Percentiles rank a stretch among this genome's conserved stretches.
phyloP scores from a whole-genome alignment of 805 yeast genomes.

The Yamadazyma scolyti region DNA sequence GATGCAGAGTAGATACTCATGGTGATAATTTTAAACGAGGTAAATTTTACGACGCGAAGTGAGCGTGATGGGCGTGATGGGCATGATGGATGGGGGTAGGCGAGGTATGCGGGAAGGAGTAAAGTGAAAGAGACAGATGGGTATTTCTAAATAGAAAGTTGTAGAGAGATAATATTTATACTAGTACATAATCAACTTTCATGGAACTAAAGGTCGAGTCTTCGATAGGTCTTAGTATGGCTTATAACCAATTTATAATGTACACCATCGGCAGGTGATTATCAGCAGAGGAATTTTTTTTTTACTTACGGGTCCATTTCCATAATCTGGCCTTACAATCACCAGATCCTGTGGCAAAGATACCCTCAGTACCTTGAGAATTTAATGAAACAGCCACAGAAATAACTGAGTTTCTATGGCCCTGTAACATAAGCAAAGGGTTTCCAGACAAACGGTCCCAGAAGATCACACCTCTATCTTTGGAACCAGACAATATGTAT shows the following conservation, averaged over 20 bases:
- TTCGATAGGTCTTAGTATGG: too few species aligned
- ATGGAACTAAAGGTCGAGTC: too few species aligned
- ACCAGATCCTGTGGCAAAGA: slow-evolving; percentile 96
- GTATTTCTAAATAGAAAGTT: too few species aligned
- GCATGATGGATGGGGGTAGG: too few species aligned
- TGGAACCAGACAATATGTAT: slow-evolving; percentile 89
- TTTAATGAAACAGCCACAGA: slow-evolving; percentile 88
- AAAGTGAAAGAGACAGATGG: too few species aligned
- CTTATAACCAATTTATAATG: too few species aligned
- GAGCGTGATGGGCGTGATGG: too few species aligned
- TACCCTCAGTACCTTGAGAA: slow-evolving; percentile 68
- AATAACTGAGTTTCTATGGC: slow-evolving; percentile 93
- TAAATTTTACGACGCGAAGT: too few species aligned
- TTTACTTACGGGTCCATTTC: slow-evolving; percentile 65
- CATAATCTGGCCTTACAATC: slow-evolving; percentile 97
- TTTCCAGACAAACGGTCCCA: slow-evolving; percentile 94
- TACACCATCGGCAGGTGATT: too few species aligned
- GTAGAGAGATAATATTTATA: too few species aligned
- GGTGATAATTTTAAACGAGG: slow-evolving; percentile 5
- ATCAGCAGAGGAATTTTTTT: too few species aligned
- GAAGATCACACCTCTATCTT: slow-evolving; percentile 94
- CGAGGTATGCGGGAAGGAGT: slow-evolving; percentile 1
- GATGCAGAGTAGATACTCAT: slow-evolving; percentile 69
- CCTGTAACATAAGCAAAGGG: slow-evolving; percentile 92
- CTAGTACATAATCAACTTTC: too few species aligned